phyloP scores from a whole-genome alignment of 257 asterid genomes.

The Gentiana straminea region DNA sequence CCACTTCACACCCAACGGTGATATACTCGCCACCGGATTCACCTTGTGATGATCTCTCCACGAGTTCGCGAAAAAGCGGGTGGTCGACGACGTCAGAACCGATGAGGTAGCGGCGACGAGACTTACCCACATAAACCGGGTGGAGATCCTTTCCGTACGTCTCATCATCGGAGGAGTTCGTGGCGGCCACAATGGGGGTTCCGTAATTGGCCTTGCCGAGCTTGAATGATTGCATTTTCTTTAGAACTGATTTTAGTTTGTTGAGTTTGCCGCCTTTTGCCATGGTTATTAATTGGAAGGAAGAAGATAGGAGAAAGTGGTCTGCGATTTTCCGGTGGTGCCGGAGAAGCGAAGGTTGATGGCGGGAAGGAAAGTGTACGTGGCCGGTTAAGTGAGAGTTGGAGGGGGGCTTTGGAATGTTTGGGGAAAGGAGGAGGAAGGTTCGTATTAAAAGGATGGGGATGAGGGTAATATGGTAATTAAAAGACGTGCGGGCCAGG shows the following conservation, averaged over 20 bases:
- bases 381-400: constrained; percentile 13
- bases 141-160: constrained; percentile 38
- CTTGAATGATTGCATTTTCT: constrained; percentile 96
- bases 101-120: constrained; percentile 77
- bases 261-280: constrained; percentile 60
- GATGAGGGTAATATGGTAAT: constrained; percentile 13
- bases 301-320: neutral
- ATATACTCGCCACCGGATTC: constrained; percentile 21
- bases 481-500: too few species aligned
- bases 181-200: constrained; percentile 20
- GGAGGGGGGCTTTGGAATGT: constrained; percentile 9
- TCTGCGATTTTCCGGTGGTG: too few species aligned
- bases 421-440: constrained; percentile 17
- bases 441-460: constrained; percentile 6
- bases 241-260: constrained; percentile 72
- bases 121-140: constrained; percentile 84
- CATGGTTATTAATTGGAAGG: constrained; percentile 6
- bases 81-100: constrained; percentile 67
- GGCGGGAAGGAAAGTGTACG: neutral
- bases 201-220: constrained; percentile 37
- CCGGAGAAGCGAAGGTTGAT: neutral
- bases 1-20: constrained; percentile 77
- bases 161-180: constrained; percentile 14
- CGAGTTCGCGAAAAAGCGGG: constrained; percentile 82
- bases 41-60: constrained; percentile 25